Base-by-base conservation (phyloP, 805 yeast species). In the Yamadazyma scolyti region DNA sequence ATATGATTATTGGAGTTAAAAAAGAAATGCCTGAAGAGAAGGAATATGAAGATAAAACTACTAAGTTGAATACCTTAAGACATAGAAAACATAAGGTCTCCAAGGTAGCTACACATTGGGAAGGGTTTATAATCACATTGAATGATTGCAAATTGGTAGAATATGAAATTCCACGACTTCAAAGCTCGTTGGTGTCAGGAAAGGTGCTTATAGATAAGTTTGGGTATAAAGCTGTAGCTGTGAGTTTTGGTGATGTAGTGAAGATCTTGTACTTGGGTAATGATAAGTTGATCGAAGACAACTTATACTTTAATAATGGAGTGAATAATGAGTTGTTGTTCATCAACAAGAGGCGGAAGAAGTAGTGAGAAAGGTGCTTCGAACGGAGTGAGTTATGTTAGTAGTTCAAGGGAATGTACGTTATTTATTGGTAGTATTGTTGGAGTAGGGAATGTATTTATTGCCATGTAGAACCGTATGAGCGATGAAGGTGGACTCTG, bases 191-290 rank as follows among this genome's bases (percentile, higher is more conserved):
- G 26, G 47, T 78, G 23, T 70, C 75, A 10, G 73, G 77, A 34
- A 62, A 68, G 15, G 61, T 82, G 28, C 82, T 79, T 1, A 73
- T 81, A 20, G 68, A 68, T 18, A 77, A 76, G 46, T 83, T 80
- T 49, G 95, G 95, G 0, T 85, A 75, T 48, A 84, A 85, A 46
- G 73, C 93, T 0, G 75, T 84, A 13, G 79, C 83, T 22, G 79
- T 82, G 16, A 79, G 79, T 16, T 80, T 83, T 52, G 94, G 93
- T 18, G 81, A 80, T 43, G 54, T 74, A 11, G 71, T 86, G 71
- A 79, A 81, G 49, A 71, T 86, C 19, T 58, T 86, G 18, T 84
- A 82, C 48, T 64, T 83, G 40, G 95, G 95, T 5, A 80, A 75
- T 45, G 87, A 81, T 36, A 85, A 81, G 39, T 61, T 82, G 39